Base-by-base conservation (phyloP, 192 early-diverging fungal genomes). In the Spizellomyces punctatus region DNA sequence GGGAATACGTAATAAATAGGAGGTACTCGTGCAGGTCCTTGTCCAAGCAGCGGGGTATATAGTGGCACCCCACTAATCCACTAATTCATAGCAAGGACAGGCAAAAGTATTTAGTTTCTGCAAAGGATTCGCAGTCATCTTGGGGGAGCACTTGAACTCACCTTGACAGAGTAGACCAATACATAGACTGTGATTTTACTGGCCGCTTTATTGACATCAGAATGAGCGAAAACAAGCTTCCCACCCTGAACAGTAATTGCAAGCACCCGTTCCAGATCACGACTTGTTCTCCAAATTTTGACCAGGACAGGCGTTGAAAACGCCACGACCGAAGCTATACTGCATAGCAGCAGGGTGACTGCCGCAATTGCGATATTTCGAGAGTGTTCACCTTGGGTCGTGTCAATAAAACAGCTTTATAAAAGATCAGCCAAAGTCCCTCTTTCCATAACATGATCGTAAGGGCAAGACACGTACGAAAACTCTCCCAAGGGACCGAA, bases 151-250 rank as follows among this genome's bases (percentile, higher is more conserved):
- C 50, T 2, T 17, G 4, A 14, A 41, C 64, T 10, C 36, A 66
- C 64, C 64, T 66, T 66, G 64, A 66, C 43, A n/a, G 64, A 66
- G 9, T 66, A 66, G 6, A 66, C 48, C 46, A 66, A 22, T 22
- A 66, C 48, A 36, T 66, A 66, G 7, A 66, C 12, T 21, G 64
- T 46, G 12, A 66, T 66, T 66, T 50, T 46, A 7, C 41, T 6
- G 6, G 64, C 64, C 21, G 64, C 64, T 10, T 46, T 8, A 50
- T 66, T 66, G 16, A 66, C 48, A 10, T 66, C 64, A 7, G 64
- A 22, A n/a, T 54, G 50, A 19, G 64, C 48, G 10, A 66, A 50
- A 7, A 66, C 46, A 17, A 66, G 64, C 4, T 50, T 46, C 12
- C 48, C 64, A 49, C 17, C 17, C 10, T 66, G 43, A 17, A 66